Conservation (phyloP, 139 green algal species). For the Chlorella sp. region DNA sequence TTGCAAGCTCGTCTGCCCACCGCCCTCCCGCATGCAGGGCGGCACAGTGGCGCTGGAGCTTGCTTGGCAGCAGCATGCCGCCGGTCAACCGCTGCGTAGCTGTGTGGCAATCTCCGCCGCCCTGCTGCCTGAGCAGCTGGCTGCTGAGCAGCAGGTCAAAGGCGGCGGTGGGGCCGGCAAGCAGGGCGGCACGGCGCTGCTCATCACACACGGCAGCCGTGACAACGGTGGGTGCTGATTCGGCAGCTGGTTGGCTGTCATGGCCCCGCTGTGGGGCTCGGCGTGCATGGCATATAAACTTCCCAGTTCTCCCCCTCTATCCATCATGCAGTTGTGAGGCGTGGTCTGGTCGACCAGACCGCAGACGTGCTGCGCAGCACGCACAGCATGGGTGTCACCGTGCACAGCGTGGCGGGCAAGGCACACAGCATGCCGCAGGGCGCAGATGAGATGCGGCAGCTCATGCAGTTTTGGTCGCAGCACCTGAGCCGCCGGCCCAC, state of each 20-base stretch:
- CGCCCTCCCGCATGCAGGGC: constrained; percentile 16
- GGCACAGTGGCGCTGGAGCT: constrained; percentile 50
- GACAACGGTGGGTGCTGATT: constrained; percentile 8
- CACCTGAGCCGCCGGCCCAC: constrained; percentile 17
- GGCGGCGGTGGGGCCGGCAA: neutral
- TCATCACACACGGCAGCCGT: neutral
- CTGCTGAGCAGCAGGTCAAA: neutral
- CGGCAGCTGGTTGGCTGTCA: no score
- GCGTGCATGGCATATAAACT: no score
- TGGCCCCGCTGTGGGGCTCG: no score
- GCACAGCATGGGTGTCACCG: neutral
- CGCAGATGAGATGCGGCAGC: constrained; percentile 4
- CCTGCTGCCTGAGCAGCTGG: constrained; percentile 28
- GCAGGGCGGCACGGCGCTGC: neutral
- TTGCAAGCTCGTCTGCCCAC: neutral
- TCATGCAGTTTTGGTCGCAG: constrained; percentile 26
- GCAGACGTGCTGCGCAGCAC: neutral
- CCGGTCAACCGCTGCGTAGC: constrained; percentile 16
- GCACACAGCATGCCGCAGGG: constrained; percentile 27
- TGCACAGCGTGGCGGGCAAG: constrained; percentile 17
- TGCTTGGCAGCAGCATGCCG: neutral
- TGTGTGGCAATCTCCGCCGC: constrained; percentile 14
- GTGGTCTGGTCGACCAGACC: neutral
- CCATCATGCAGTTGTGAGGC: neutral
- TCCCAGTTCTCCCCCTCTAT: no score